These are phyloP conservation scores for Chlorella ohadii DNA, from an alignment of 139 green algal species.

Conservation along the genomic window DNA sequence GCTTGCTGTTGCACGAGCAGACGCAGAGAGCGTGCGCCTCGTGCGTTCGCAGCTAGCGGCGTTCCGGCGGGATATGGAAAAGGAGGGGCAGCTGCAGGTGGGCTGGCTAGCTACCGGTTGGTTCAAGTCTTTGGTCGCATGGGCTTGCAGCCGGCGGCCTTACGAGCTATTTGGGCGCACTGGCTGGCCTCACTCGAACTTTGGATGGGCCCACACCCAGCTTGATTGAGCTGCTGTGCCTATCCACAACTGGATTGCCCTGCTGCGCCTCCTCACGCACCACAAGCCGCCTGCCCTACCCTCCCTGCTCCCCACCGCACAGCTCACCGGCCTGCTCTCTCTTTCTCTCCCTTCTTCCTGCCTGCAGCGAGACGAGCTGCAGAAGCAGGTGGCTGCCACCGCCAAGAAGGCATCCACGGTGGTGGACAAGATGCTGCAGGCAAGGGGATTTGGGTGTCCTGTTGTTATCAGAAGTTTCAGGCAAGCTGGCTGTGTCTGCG, in stretches of 20 bases:
- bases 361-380: slow-evolving; percentile 42
- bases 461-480: too few species aligned
- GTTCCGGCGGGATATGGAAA: slow-evolving; percentile 84
- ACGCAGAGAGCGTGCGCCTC: slow-evolving; percentile 60
- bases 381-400: slow-evolving; percentile 45
- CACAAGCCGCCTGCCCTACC: too few species aligned
- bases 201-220: too few species aligned
- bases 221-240: too few species aligned
- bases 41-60: slow-evolving; percentile 73
- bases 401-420: slow-evolving; percentile 51
- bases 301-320: too few species aligned
- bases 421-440: slow-evolving; percentile 75
- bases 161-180: too few species aligned
- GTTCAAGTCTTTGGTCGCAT: too few species aligned
- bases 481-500: neutral
- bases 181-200: too few species aligned
- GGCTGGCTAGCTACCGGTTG: neutral
- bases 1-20: slow-evolving; percentile 43
- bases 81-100: slow-evolving; percentile 75
- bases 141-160: too few species aligned
- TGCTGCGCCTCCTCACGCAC: too few species aligned
- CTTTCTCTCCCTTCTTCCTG: neutral
- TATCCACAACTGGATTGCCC: too few species aligned
- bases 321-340: too few species aligned
- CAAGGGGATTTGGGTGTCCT: neutral